phyloP scores from a whole-genome alignment of 73 alveolate species.

The Paramecium tetraurelia region DNA sequence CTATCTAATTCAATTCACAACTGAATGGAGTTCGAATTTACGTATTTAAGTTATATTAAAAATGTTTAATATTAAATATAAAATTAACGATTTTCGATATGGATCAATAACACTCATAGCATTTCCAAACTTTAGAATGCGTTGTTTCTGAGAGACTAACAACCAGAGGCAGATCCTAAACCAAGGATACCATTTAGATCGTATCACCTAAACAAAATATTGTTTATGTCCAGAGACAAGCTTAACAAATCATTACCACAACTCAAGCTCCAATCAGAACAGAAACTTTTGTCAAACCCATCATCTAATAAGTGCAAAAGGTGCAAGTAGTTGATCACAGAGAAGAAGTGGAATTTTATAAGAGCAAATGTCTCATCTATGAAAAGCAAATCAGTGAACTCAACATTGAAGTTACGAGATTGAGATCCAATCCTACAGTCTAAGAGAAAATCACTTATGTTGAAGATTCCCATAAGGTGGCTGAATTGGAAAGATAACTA shows the following conservation, averaged over 20 bases:
- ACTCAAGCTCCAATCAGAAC: neutral
- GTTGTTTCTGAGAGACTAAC: neutral
- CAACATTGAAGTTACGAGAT: neutral
- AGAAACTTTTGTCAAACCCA: neutral
- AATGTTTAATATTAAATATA: neutral
- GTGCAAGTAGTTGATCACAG: conserved; percentile 10
- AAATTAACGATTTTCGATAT: neutral
- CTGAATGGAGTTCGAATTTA: neutral
- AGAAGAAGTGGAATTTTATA: conserved; percentile 30
- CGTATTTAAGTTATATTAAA: neutral
- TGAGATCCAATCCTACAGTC: neutral
- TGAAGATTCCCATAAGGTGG: conserved; percentile 24
- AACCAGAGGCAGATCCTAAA: conserved; percentile 27
- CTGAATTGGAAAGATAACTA: conserved; percentile 21
- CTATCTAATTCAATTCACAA: neutral
- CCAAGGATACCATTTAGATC: neutral
- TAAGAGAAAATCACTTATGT: conserved; percentile 13
- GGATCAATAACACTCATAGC: conserved; percentile 6
- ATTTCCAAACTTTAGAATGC: conserved; percentile 22
- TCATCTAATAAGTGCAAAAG: neutral
- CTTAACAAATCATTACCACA: neutral
- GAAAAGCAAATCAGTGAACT: conserved; percentile 23
- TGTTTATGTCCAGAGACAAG: neutral
- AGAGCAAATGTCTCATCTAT: conserved; percentile 13
- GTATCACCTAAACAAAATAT: conserved; percentile 49